Base-by-base conservation (phyloP, 169 alveolate species). In the Eimeria maxima region DNA sequence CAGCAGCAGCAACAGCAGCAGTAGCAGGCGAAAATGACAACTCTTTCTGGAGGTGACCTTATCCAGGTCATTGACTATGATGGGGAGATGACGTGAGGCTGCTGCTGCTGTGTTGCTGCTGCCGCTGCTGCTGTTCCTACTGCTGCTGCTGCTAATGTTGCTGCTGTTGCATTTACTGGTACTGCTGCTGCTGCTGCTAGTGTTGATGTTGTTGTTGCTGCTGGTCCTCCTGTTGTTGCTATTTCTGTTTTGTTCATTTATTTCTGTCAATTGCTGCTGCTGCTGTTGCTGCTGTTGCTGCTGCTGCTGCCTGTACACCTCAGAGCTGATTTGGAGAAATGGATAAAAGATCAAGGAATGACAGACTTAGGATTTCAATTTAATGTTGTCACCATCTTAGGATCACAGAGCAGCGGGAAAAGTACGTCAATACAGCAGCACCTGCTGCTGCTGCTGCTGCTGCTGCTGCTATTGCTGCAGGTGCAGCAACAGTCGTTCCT, bases 371-470 rank as follows among this genome's bases (percentile, higher is more conserved):
- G 97, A 4, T 96, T 97, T 90, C 80, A 92, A 71, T 98, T 95
- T 96, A 98, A 98, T 96, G 99, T 98, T 44, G 95, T 98, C 83
- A 97, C 99, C 22, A 97, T 98, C 50, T 95, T 98, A 57, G 99
- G 99, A 38, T 97, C 98, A 60, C 99, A 98, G 96, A 97, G 99
- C 96, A 98, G 99, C 95, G 99, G 99, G 50, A 98, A 98, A 96
- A 98, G 99, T 97, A 5, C 57, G 57, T 50, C n/a, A 4, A 7
- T 57, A 90, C 57, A 4, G 71, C 84, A 4, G 27, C 71, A 7
- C 57, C 11, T 44, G 50, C 45, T 24, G 44, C 69, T 22, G 60
- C 86, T 69, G 47, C 86, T 57, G 67, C 67, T 69, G 80, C 80
- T 69, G 80, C 80, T 69, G 80, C 86, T 67, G 13, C 65, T 55